Base-by-base conservation (phyloP, 2,329 filamentous ascomycete species). In the Lasiodiplodia citricola region DNA sequence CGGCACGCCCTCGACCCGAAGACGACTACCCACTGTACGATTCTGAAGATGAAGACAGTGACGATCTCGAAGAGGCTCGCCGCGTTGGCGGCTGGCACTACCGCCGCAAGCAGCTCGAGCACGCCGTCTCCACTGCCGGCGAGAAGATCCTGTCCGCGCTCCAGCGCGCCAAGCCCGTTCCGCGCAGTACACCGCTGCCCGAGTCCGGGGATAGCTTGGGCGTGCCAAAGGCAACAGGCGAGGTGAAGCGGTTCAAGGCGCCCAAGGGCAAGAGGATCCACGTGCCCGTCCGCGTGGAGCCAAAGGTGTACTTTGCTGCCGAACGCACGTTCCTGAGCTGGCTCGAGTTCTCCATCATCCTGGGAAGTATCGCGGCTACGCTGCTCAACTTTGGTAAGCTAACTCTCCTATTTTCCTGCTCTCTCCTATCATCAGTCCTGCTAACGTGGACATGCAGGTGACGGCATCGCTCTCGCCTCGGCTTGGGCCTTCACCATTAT, bases 231-330 rank as follows among this genome's bases (percentile, higher is more conserved):
- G 76, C 72, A 70, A 72, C 63, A 69, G 83, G 75, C 64, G 78
- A 75, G 72, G 80, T 78, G 69, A 84, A 83, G 76, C 75, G 81
- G 13, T 85, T 94, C 83, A 90, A 89, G 77, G 92, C 92, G 10
- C 92, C 92, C 14, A 90, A 88, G 78, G 92, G 92, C 66, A 95
- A 94, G 88, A 82, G 79, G 79, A 98, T 99, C 69, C 95, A 98
- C 75, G 96, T 99, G 28, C 95, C 95, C 16, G 91, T 98, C 67
- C 90, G 96, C 60, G 94, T 99, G 41, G 96, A 99, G 80, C 96
- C 96, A 41, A 99, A 99, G 82, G 96, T 99, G 63, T 97, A 94
- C 80, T 97, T 99, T 78, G 96, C 96, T 25, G 94, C 94, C 0
- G 96, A 99, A 81, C 89, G 96, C 72, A 99, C 96, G 0, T 99